A percentile compares a stretch with the other conserved stretches of the same genome.
Conservation (phyloP, 73 alveolate genomes). For the Paramecium tetraurelia region DNA sequence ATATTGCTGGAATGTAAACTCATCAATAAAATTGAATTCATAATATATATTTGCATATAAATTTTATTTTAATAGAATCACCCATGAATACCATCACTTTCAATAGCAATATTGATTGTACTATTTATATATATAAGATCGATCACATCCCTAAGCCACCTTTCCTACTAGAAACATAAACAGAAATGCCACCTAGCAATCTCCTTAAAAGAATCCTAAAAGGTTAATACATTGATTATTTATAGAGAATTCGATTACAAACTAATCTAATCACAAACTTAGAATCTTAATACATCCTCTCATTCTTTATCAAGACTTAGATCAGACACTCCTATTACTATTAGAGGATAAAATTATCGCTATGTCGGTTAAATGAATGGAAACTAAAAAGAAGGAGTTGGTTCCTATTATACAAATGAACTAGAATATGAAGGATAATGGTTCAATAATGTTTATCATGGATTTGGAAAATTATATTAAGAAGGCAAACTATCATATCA, state of each 20-base stretch:
- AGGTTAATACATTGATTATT: neutral
- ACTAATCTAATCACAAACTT: neutral
- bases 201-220: neutral
- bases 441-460: slow-evolving; percentile 42
- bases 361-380: neutral
- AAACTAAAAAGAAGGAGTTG: slow-evolving; percentile 16
- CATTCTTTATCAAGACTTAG: neutral
- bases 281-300: neutral
- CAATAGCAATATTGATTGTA: neutral
- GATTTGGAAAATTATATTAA: slow-evolving; percentile 35
- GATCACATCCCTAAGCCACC: neutral
- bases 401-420: neutral
- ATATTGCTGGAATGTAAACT: slow-evolving; percentile 66
- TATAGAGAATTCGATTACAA: neutral
- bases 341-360: neutral
- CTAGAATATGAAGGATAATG: slow-evolving; percentile 52
- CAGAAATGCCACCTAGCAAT: neutral
- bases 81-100: neutral
- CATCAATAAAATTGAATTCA: slow-evolving; percentile 20
- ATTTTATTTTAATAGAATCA: neutral
- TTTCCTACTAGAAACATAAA: neutral
- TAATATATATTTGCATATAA: neutral
- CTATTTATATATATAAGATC: neutral
- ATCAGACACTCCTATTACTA: neutral
- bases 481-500: neutral